Base-by-base conservation (phyloP, 345 rosid species). In the Populus deltoides region DNA sequence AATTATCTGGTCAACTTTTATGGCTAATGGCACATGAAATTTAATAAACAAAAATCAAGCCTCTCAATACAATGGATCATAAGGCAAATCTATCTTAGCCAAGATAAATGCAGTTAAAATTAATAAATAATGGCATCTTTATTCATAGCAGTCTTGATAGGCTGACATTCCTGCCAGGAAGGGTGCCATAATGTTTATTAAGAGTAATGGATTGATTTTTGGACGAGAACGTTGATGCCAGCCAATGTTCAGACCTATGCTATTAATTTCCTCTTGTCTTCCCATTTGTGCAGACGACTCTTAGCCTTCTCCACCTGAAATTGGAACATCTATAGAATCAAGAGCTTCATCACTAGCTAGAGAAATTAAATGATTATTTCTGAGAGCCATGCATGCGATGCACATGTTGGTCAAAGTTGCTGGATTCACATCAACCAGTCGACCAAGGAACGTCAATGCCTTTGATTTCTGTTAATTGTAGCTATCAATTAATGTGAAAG, bases 221-320 rank as follows among this genome's bases (percentile, higher is more conserved):
- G 22, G 18, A 51, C 22, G 18, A 51, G 57, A 1, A 51, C 6
- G 57, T 16, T 51, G 57, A 51, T 49, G 55, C 22, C 15, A 51
- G 11, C 24, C n/a, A 18, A 33, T 33, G 35, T 33, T 33, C 35
- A 33, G 5, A 0, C 35, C 35, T 33, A 33, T 0, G 27, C n/a
- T n/a, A n/a, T n/a, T 29, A 29, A 29, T 66, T 80, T 80, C 35
- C 84, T 86, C 33, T 85, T 88, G 39, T 87, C 90, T 8, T 90
- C 95, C 98, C 98, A 92, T 82, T 69, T 85, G 61, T 86, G 90
- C 83, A 92, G 82, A 6, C 94, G 85, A 39, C 65, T 81, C 57
- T 74, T 86, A 1, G 94, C 87, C 57, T 77, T 92, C 83, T 89
- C 94, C 55, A 91, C 96, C 96, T 94, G 81, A 75, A 83, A 83